Conservation (phyloP, 148 eudicot genomes). For the Suaeda aralocaspica region DNA sequence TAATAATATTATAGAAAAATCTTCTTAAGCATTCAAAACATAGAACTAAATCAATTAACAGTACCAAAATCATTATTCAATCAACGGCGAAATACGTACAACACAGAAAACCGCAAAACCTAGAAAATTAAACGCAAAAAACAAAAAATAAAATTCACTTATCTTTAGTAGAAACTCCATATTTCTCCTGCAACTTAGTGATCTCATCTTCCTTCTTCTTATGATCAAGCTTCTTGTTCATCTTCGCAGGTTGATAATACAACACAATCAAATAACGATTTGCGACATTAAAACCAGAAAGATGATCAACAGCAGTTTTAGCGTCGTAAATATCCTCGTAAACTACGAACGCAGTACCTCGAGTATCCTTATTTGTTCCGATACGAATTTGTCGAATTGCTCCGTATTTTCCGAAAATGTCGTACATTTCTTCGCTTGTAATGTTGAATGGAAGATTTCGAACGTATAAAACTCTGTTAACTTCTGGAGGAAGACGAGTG, state of each 20-base stretch:
- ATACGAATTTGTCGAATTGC: conserved; percentile 70
- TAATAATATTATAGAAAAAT: too few species aligned
- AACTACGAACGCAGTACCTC: conserved; percentile 69
- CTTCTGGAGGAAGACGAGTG: conserved; percentile 69
- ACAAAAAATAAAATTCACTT: conserved; percentile 21
- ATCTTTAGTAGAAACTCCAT: conserved; percentile 61
- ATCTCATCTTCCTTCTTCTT: conserved; percentile 76
- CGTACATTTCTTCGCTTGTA: conserved; percentile 86
- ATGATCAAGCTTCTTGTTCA: conserved; percentile 72
- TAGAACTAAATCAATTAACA: too few species aligned
- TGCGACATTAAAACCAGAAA: conserved; percentile 77
- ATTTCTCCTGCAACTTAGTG: conserved; percentile 70
- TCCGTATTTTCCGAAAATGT: conserved; percentile 80
- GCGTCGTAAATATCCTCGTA: conserved; percentile 89
- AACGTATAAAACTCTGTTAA: conserved; percentile 58
- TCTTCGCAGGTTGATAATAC: conserved; percentile 78
- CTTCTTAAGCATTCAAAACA: too few species aligned
- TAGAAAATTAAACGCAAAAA: not conserved
- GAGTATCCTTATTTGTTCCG: conserved; percentile 68
- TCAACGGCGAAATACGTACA: not conserved
- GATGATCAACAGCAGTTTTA: conserved; percentile 72
- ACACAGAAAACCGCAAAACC: not conserved
- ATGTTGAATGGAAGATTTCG: conserved; percentile 74
- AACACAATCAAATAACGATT: conserved; percentile 66
- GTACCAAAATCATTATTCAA: too few species aligned